Evolutionary conservation across 805 yeast genomes (phyloP).

Genomic region (Candida hispaniensis): DNA sequence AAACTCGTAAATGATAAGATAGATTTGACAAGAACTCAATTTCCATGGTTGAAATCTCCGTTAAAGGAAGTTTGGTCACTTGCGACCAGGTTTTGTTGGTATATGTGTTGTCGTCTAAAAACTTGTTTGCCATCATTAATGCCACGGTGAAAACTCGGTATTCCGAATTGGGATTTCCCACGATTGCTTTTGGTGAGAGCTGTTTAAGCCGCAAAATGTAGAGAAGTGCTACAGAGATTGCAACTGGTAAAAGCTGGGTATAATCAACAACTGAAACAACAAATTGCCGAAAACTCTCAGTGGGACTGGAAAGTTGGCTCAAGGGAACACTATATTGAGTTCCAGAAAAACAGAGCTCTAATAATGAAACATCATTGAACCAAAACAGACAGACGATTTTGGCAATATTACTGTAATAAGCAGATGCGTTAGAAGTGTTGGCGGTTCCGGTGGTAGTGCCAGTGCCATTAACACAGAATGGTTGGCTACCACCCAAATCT

Average conservation of each 20-base stretch:
- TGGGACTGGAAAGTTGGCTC: conserved; percentile 17
- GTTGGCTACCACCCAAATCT: conserved; percentile 4
- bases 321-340: not conserved
- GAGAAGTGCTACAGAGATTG: conserved; percentile 27
- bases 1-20: conserved; percentile 44
- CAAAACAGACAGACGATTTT: conserved; percentile 27
- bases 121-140: conserved; percentile 75
- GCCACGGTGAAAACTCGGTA: conserved; percentile 43
- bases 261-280: conserved; percentile 24
- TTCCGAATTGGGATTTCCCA: conserved; percentile 28
- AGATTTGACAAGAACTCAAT: conserved; percentile 51
- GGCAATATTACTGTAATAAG: conserved; percentile 23
- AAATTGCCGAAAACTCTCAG: conserved; percentile 25
- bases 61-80: conserved; percentile 62
- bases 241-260: conserved; percentile 27
- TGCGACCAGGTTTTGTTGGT: conserved; percentile 87
- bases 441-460: conserved; percentile 13
- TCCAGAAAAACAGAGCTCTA: conserved; percentile 9
- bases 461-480: not conserved
- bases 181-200: conserved; percentile 19
- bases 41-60: conserved; percentile 52
- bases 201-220: conserved; percentile 27
- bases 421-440: conserved; percentile 6
- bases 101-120: conserved; percentile 87
- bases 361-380: conserved; percentile 22